Conservation (phyloP, 208 protist species). For the Tritrichomonas musculus region DNA sequence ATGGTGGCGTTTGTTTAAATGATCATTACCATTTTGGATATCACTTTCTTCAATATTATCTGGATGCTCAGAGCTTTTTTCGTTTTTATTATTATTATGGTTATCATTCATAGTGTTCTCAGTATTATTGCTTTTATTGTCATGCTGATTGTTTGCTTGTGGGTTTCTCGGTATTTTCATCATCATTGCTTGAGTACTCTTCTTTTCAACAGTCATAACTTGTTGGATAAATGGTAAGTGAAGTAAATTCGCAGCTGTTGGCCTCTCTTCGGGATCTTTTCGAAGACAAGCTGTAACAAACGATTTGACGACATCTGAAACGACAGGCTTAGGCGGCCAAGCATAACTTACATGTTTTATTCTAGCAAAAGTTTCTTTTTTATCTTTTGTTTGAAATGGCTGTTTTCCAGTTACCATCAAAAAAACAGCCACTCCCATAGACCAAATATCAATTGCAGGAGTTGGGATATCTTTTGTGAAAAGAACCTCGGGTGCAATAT, state of each 20-base stretch:
- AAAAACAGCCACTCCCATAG: neutral
- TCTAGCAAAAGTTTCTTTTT: neutral
- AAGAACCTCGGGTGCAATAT: constrained; percentile 39
- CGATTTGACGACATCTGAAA: neutral
- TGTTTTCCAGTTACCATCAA: neutral
- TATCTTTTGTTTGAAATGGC: neutral
- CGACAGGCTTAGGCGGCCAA: neutral
- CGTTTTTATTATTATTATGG: no score
- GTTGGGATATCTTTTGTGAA: constrained; percentile 58
- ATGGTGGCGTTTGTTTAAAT: no score
- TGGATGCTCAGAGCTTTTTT: no score
- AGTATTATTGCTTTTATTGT: no score
- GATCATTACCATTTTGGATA: no score
- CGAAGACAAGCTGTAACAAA: neutral
- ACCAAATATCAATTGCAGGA: constrained; percentile 71
- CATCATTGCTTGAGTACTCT: no score
- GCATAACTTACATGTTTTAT: neutral
- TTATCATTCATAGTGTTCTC: no score
- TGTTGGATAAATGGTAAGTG: neutral
- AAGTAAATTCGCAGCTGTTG: neutral
- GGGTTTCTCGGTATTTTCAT: no score
- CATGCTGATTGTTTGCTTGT: no score
- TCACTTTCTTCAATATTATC: no score
- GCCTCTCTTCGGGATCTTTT: neutral
- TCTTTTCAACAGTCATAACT: no score